Percentiles rank a stretch among this genome's conserved stretches.
Evolutionary conservation across 2,329 filamentous ascomycete genomes (phyloP).

Genomic region (Diaporthe helianthi): DNA sequence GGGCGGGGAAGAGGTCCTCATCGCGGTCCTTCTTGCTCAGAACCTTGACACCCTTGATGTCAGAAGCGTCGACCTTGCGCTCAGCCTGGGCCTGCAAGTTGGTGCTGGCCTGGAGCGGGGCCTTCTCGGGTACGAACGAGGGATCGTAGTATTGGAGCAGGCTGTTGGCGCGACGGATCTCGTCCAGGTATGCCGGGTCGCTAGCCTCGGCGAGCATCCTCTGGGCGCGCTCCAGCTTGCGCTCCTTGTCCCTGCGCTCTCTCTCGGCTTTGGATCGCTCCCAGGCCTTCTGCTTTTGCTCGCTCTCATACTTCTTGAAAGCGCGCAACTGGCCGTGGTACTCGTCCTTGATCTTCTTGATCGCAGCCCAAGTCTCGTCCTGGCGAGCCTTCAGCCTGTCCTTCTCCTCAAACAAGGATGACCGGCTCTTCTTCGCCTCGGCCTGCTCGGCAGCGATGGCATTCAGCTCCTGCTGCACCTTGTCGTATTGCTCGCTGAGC

Average conservation of each 20-base stretch:
- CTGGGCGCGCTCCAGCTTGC: constrained; percentile 78
- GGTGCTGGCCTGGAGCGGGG: constrained; percentile 67
- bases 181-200: constrained; percentile 87
- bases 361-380: constrained; percentile 81
- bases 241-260: constrained; percentile 73
- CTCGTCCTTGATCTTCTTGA: constrained; percentile 88
- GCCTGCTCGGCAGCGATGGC: constrained; percentile 92
- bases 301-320: constrained; percentile 82
- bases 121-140: constrained; percentile 66
- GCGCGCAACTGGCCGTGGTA: constrained; percentile 85
- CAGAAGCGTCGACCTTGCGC: constrained; percentile 84
- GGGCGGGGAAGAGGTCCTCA: constrained; percentile 82
- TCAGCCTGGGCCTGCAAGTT: constrained; percentile 80
- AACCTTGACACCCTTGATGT: constrained; percentile 83
- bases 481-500: constrained; percentile 83
- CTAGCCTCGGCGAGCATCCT: constrained; percentile 81
- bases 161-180: constrained; percentile 88
- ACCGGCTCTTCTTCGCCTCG: constrained; percentile 86
- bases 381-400: constrained; percentile 84
- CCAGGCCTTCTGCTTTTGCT: constrained; percentile 76
- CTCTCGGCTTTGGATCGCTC: constrained; percentile 85
- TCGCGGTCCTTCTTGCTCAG: constrained; percentile 87
- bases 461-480: constrained; percentile 88
- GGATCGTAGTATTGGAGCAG: constrained; percentile 94
- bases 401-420: constrained; percentile 83